Base-by-base conservation (phyloP, 768 basidiomycete genomes). In the Lactarius sanguifluus region DNA sequence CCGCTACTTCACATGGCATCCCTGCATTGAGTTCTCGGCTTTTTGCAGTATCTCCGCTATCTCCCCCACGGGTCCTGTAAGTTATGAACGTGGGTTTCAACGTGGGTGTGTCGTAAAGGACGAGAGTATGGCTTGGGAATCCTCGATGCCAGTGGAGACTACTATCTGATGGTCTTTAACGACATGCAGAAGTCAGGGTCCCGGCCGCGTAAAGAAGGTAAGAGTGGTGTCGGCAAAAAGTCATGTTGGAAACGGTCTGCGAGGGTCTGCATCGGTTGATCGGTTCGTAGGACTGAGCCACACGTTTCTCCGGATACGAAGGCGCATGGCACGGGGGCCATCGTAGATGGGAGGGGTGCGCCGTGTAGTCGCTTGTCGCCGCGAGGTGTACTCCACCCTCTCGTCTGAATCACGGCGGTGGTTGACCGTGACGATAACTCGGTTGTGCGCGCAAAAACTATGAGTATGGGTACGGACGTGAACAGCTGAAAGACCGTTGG, bases 271-370 rank as follows among this genome's bases (percentile, higher is more conserved):
- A 20, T 47, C 36, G 30, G 25, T 52, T n/a, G 25, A 28, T 62
- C 38, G 23, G 38, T n/a, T 28, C 7, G 18, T 1, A 16, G 16
- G n/a, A 16, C 3, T 16, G 10, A 28, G 25, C 2, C 36, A 40
- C 50, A 18, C 36, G 25, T 36, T 40, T 54, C 61, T 62, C 23
- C 50, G 25, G 50, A 20, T 52, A 25, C 50, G 28, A 62, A 28
- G 23, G 32, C 16, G 23, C 13, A 34, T 10, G 12, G 12, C 30
- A 30, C 20, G 12, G 55, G 6, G 18, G 18, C 9, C 9, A 56
- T 20, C 23, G 40, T 20, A 23, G 47, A 36, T 34, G 15, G 43
- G 25, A 6, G 10, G 20, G 10, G 20, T 56, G 2, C 18, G 34
- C 34, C 34, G 30, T 34, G 30, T 56, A 20, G 8, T 32, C 9